These are phyloP conservation scores for Prunus persica DNA, from an alignment of 306 rosid species.

Conservation along the genomic window DNA sequence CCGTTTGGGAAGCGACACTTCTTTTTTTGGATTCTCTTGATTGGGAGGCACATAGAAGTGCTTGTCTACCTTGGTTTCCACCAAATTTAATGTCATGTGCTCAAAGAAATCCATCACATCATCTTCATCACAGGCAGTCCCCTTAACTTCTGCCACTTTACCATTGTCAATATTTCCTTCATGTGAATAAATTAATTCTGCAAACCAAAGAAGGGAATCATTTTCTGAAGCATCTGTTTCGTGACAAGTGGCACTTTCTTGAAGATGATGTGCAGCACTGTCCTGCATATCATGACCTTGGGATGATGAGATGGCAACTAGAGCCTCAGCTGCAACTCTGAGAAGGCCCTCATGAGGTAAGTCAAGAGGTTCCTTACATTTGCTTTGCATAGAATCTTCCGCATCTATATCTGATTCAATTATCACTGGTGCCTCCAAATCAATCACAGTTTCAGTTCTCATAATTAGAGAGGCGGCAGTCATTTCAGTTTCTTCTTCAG, in stretches of 20 bases:
- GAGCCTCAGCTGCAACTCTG: slow-evolving; percentile 66
- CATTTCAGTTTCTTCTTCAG: slow-evolving; percentile 61
- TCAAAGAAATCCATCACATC: slow-evolving; percentile 62
- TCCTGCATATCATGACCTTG: slow-evolving; percentile 21
- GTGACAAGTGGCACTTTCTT: slow-evolving; percentile 19
- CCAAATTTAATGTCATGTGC: slow-evolving; percentile 62
- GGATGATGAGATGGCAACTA: slow-evolving; percentile 58
- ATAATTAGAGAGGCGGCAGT: slow-evolving; percentile 25
- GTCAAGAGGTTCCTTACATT: slow-evolving; percentile 25
- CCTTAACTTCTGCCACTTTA: slow-evolving; percentile 17
- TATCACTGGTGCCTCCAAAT: slow-evolving; percentile 61
- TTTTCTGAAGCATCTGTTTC: slow-evolving; percentile 30
- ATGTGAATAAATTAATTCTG: slow-evolving; percentile 47
- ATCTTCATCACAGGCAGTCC: slow-evolving; percentile 20
- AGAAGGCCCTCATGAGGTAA: slow-evolving; percentile 41
- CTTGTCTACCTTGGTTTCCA: slow-evolving; percentile 56
- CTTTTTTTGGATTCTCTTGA: slow-evolving; percentile 50
- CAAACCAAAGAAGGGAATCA: slow-evolving; percentile 64
- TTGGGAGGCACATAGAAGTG: slow-evolving; percentile 56
- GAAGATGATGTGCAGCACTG: background rate
- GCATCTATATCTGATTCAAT: slow-evolving; percentile 43
- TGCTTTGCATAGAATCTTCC: slow-evolving; percentile 30
- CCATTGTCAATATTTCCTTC: slow-evolving; percentile 24
- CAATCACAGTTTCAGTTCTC: slow-evolving; percentile 41
- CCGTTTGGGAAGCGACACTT: slow-evolving; percentile 49